These are phyloP conservation scores for Coemansia sp. DNA, from an alignment of 192 early-diverging fungal genomes.

Conservation along the genomic window DNA sequence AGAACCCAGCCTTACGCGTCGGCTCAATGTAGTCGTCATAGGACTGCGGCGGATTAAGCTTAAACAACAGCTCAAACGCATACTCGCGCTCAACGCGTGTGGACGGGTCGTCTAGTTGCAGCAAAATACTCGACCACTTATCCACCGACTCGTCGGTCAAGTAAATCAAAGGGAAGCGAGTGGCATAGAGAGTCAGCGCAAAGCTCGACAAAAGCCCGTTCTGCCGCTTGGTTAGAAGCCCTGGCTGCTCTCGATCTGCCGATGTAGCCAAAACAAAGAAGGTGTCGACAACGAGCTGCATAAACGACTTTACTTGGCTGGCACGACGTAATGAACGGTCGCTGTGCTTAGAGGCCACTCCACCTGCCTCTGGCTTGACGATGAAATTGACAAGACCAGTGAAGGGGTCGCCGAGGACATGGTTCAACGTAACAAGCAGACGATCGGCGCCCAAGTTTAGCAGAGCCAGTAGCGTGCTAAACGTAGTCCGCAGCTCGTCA, in stretches of 20 bases:
- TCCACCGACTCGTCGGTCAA: conserved; percentile 27
- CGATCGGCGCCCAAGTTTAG: conserved; percentile 25
- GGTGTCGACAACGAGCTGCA: conserved; percentile 45
- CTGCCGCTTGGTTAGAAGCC: conserved; percentile 20
- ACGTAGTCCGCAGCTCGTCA: neutral
- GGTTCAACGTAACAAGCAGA: conserved; percentile 30
- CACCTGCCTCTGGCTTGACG: conserved; percentile 20
- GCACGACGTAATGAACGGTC: conserved; percentile 45
- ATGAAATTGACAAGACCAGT: conserved; percentile 43
- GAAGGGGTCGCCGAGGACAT: conserved; percentile 40
- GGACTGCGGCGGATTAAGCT: conserved; percentile 39
- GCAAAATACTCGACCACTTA: conserved; percentile 28
- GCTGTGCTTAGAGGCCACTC: neutral
- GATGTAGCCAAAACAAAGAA: conserved; percentile 21
- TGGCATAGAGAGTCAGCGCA: conserved; percentile 41
- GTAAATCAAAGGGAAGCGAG: conserved; percentile 47
- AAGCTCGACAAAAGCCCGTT: conserved; percentile 41
- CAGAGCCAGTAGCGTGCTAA: conserved; percentile 29
- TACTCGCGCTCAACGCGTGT: conserved; percentile 43
- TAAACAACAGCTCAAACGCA: conserved; percentile 47
- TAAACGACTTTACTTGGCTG: conserved; percentile 49
- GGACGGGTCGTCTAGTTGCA: conserved; percentile 30
- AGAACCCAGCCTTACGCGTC: conserved; percentile 35
- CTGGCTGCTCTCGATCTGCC: neutral
- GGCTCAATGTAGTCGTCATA: conserved; percentile 34